Evolutionary conservation across 2,329 filamentous ascomycete species (phyloP).

Genomic region (Penicillium thymicola): DNA sequence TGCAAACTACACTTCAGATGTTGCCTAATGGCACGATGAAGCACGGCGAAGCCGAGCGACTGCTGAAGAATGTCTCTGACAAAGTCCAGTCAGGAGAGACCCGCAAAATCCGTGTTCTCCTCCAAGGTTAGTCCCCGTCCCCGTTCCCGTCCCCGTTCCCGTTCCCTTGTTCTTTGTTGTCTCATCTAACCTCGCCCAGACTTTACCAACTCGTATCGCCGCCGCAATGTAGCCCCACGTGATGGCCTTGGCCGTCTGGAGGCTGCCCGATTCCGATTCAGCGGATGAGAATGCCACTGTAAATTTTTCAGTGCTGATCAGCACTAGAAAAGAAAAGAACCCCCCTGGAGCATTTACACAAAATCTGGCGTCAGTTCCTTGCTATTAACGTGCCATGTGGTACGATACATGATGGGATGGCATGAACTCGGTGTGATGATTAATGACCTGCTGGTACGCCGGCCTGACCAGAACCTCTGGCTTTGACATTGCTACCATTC

Average conservation of each 20-base stretch:
- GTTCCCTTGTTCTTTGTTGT: not conserved
- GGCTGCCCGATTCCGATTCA: conserved; percentile 81
- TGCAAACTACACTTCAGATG: conserved; percentile 77
- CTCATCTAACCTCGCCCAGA: conserved; percentile 48
- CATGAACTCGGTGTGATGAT: conserved; percentile 20
- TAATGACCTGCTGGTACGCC: conserved; percentile 20
- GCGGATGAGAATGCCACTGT: conserved; percentile 41
- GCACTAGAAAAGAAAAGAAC: conserved; percentile 10
- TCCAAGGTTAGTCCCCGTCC: conserved; percentile 56
- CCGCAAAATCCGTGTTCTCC: conserved; percentile 74
- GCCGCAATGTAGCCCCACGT: conserved; percentile 90
- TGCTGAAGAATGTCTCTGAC: conserved; percentile 77
- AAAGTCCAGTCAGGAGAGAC: conserved; percentile 67
- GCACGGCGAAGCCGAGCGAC: conserved; percentile 71
- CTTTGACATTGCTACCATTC: conserved; percentile 5
- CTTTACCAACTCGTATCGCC: conserved; percentile 90
- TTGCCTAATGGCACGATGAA: conserved; percentile 79
- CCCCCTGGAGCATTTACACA: conserved; percentile 23
- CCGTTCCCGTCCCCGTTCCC: not conserved
- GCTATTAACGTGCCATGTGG: conserved; percentile 19
- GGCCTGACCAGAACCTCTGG: conserved; percentile 10
- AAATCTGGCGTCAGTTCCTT: conserved; percentile 21
- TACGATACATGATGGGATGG: conserved; percentile 19
- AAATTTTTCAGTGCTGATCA: conserved; percentile 12
- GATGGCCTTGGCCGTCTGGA: conserved; percentile 87